Evolutionary conservation across 1,284 basidiomycete genomes (phyloP).

Genomic region (Cryptococcus deneoformans): DNA sequence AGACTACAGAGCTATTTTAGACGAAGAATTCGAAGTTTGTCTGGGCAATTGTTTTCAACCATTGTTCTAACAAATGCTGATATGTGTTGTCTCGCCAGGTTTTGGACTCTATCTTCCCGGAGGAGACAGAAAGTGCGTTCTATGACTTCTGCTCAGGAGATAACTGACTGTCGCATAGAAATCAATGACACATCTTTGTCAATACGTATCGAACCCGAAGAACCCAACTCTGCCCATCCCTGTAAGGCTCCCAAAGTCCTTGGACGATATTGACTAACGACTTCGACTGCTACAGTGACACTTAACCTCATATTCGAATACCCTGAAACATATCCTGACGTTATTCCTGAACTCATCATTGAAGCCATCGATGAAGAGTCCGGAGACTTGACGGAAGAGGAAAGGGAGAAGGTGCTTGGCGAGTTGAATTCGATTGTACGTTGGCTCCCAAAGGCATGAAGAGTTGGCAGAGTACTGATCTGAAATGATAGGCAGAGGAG

Average conservation of each 20-base stretch:
- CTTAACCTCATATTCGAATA: slow-evolving; percentile 70
- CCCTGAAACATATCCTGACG: slow-evolving; percentile 68
- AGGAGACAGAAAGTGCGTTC: slow-evolving; percentile 84
- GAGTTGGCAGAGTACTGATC: not conserved
- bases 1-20: slow-evolving; percentile 53
- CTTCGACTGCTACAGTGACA: slow-evolving; percentile 58
- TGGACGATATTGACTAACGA: too few species aligned
- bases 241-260: slow-evolving; percentile 11
- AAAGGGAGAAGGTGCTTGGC: slow-evolving; percentile 61
- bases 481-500: slow-evolving; percentile 69
- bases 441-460: slow-evolving; percentile 12
- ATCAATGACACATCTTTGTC: slow-evolving; percentile 74
- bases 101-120: slow-evolving; percentile 91
- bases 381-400: slow-evolving; percentile 47
- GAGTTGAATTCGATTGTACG: slow-evolving; percentile 66
- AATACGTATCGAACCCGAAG: slow-evolving; percentile 87
- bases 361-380: slow-evolving; percentile 65
- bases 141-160: slow-evolving; percentile 42
- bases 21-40: slow-evolving; percentile 83
- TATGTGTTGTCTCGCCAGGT: slow-evolving; percentile 57
- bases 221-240: slow-evolving; percentile 50
- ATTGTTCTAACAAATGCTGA: not conserved
- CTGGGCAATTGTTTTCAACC: not conserved
- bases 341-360: slow-evolving; percentile 70
- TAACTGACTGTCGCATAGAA: slow-evolving; percentile 63